Base-by-base conservation (phyloP, 116 monocot genomes). In the Cymodocea nodosa region DNA sequence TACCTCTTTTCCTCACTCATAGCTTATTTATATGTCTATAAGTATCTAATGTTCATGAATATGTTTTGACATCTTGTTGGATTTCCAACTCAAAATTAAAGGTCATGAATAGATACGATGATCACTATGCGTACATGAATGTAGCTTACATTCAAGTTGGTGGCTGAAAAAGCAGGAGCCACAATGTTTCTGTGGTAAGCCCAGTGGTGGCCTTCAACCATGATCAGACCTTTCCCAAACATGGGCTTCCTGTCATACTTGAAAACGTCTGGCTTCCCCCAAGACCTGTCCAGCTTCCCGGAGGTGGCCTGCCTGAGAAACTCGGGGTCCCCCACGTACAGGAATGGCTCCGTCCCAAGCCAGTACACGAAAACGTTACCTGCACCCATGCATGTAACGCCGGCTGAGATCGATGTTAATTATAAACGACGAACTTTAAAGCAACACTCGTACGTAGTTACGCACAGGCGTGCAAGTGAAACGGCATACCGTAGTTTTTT, bases 211-310 rank as follows among this genome's bases (percentile, higher is more conserved):
- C 86, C 93, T 10, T 89, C 86, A 6, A 15, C 73, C 89, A 89
- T 89, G 11, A 80, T 56, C 44, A 93, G 39, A 2, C 93, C 93
- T 4, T 73, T 55, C 0, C 93, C 93, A 17, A 93, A 89, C 93
- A 93, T 70, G 0, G 93, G 79, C 64, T 75, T 77, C 2, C 85
- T 36, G 52, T 93, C 93, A 1, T 57, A 23, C 72, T 82, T 86
- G 76, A 93, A 93, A 39, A 93, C 77, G n/a, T 78, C 51, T 1
- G 89, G 86, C 75, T 93, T 93, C 0, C 93, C 89, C 93, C 93
- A 93, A 36, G 59, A 73, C 75, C 75, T 93, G 20, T 61, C 61
- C 50, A 78, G 19, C 13, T 24, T 35, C 14, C 81, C 85, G 6
- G 81, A 50, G 1, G 75, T 77, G 16, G 66, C 69, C 39, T 77